Base-by-base conservation (phyloP, 2,329 filamentous ascomycete genomes). In the Diaporthe capsici region DNA sequence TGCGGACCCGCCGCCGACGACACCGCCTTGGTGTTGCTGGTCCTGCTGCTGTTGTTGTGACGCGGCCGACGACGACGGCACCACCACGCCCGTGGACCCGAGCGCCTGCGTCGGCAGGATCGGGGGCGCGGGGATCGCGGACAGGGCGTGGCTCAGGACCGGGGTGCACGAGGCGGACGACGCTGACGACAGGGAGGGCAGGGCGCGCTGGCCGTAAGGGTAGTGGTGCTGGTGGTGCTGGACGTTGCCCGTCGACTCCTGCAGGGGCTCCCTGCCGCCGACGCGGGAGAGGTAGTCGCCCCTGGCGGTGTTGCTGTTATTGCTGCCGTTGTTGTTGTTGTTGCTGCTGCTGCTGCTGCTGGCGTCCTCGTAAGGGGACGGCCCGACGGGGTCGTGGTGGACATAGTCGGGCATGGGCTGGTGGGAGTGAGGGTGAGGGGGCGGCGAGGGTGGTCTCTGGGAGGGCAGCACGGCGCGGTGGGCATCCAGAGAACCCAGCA, bases 161-260 rank as follows among this genome's bases (percentile, higher is more conserved):
- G 78, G 57, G 75, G 76, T 58, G 61, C 74, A 72, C 74, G 72
- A 71, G 76, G 71, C 22, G 53, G 74, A 47, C 44, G 74, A 57
- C 55, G 65, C 49, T 6, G 47, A n/a, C 13, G 70, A 47, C 63
- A 71, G 53, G 42, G 75, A 58, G 9, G 79, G 68, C 10, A 76
- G 31, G 39, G 76, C 51, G n/a, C 71, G 71, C 37, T 76, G 75
- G 28, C 75, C 75, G 10, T 65, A 65, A 1, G 73, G 75, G n/a
- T 75, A 76, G 25, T 77, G 81, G 75, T 83, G 81, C 68, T 83
- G 82, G 75, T 83, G 82, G 72, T 83, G 80, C 80, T 91, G 89
- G 63, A 86, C 83, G 81, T 91, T 91, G 79, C 87, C 86, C 17
- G 86, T 88, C 28, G 88, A 86, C 79, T 91, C 89, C 75, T 87